Evolutionary conservation across 805 yeast species (phyloP), one percentile per base, ranked within the genome.

Genomic region (Candida peoriensis): DNA sequence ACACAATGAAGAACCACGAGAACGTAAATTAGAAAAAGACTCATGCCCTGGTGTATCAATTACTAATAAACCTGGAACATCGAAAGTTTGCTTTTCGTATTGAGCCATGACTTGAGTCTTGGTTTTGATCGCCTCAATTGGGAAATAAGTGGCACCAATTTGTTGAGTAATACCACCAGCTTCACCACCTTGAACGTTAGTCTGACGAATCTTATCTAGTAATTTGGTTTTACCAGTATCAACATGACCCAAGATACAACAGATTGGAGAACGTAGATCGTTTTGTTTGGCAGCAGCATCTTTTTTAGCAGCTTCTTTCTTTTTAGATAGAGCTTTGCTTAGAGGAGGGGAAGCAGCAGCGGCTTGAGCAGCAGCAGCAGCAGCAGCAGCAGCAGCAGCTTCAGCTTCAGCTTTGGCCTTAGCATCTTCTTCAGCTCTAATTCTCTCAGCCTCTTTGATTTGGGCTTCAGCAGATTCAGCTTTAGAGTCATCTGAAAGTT

Each of bases 161-260:
- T 93, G 99, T 74, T 93, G 99, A 46, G 99, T 93, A 61, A 93
- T 93, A 71, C 99, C 99, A 71, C 99, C 99, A 37, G 99, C 99
- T 70, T 93, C 99, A 58, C 98, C 99, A 61, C 97, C 99, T 70
- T 93, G 99, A 42, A 93, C 99, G 57, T 93, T 93, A 27, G 97
- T 93, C 70, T 90, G 97, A 70, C 99, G 90, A 50, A 93, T 81
- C 65, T 93, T 93, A 60, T 93, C 99, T 60, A 93, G 73, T 47
- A 93, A 75, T 61, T 93, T 93, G 48, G 99, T 93, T 66, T 93
- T 93, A 80, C 99, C 99, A 39, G 98, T 93, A 74, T 93, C 99
- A 64, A 93, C 99, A 71, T 93, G 99, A 60, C 99, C 99, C 63
- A 93, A 74, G 55, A 93, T 93, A 82, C 96, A 88, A 65, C 98